These are phyloP conservation scores for Henningerozyma blattae DNA, from an alignment of 805 yeast genomes.

Conservation along the genomic window DNA sequence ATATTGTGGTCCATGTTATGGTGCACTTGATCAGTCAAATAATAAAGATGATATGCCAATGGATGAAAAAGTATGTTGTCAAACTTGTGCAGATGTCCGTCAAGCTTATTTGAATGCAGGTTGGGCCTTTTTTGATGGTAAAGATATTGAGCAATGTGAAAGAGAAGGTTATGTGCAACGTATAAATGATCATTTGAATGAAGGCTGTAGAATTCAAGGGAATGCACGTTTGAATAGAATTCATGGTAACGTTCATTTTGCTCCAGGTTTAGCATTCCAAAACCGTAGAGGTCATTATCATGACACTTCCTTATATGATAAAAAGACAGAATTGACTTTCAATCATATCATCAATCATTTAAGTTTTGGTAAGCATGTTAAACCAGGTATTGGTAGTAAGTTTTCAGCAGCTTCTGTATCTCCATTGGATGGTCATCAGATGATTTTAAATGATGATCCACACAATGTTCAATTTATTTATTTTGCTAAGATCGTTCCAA, in stretches of 20 bases:
- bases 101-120: conserved; percentile 62
- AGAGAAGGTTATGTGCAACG: conserved; percentile 69
- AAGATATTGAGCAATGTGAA: conserved; percentile 82
- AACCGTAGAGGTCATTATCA: conserved; percentile 57
- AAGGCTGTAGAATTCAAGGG: conserved; percentile 86
- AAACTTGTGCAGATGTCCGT: conserved; percentile 71
- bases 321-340: conserved; percentile 53
- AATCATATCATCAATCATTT: conserved; percentile 70
- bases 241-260: conserved; percentile 87
- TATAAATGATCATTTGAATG: conserved; percentile 46
- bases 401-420: conserved; percentile 1
- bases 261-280: conserved; percentile 78
- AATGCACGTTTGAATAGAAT: conserved; percentile 70
- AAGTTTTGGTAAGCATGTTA: conserved; percentile 50
- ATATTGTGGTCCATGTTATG: conserved; percentile 87
- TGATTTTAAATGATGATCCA: conserved; percentile 23
- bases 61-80: conserved; percentile 55
- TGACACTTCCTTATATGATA: conserved; percentile 63
- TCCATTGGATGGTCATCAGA: conserved; percentile 50
- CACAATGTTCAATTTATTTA: conserved; percentile 63
- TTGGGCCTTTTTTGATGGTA: conserved; percentile 90
- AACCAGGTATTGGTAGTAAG: conserved; percentile 1
- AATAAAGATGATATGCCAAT: conserved; percentile 26
- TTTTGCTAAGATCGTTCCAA: conserved; percentile 80
- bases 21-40: conserved; percentile 51